Conservation (phyloP, 1,284 basidiomycete genomes). For the Kwoniella shivajii region DNA sequence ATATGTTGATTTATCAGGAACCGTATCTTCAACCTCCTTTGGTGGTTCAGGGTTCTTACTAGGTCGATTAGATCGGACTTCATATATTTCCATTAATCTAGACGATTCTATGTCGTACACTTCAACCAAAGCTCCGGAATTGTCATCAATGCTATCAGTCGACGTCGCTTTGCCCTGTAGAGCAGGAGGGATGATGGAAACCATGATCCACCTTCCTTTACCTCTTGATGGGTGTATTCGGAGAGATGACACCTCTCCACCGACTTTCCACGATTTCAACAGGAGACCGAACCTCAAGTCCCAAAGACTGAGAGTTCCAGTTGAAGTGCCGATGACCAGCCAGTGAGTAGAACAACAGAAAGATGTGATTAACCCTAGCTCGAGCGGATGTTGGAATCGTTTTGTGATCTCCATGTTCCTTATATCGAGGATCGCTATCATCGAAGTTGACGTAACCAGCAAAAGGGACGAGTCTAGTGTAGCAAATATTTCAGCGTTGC, state of each 20-base stretch:
- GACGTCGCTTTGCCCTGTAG: background rate
- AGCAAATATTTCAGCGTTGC: background rate
- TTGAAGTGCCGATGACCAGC: conserved; percentile 83
- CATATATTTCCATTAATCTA: conserved; percentile 52
- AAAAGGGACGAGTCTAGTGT: conserved; percentile 60
- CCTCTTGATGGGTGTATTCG: conserved; percentile 75
- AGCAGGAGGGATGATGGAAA: conserved; percentile 56
- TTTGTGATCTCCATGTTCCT: conserved; percentile 77
- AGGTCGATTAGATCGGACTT: conserved; percentile 34
- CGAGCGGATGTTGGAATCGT: conserved; percentile 77
- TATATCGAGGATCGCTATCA: conserved; percentile 78
- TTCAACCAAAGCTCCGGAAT: conserved; percentile 36
- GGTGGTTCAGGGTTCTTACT: conserved; percentile 10
- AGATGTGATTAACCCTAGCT: conserved; percentile 81
- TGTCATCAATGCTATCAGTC: conserved; percentile 6
- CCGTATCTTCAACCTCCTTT: conserved; percentile 17
- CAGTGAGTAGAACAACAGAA: conserved; percentile 80
- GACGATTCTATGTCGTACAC: conserved; percentile 54
- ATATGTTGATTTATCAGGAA: conserved; percentile 33
- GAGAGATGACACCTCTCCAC: conserved; percentile 62
- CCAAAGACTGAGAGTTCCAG: conserved; percentile 84
- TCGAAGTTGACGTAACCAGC: conserved; percentile 78
- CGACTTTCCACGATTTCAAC: conserved; percentile 79
- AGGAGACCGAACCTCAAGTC: conserved; percentile 91
- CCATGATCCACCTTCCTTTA: conserved; percentile 80